Evolutionary conservation across 176 grass and related monocot species (phyloP).

Genomic region (Triticum turgidum): DNA sequence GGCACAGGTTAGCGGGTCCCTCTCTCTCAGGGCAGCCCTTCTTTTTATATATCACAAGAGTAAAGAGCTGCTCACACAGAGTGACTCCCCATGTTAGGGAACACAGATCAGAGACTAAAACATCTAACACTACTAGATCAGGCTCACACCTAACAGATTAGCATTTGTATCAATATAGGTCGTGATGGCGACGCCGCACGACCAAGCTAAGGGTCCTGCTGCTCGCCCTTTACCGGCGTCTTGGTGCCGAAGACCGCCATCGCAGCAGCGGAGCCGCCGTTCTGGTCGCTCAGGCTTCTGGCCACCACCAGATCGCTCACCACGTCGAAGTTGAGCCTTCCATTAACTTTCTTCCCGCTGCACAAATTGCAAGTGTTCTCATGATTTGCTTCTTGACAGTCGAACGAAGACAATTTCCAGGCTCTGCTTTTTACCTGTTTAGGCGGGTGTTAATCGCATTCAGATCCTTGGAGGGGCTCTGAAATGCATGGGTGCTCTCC

Average conservation of each 20-base stretch:
- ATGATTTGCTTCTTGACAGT: too few species aligned
- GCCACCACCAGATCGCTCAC: conserved; percentile 83
- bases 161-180: background rate
- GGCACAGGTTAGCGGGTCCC: background rate
- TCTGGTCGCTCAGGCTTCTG: conserved; percentile 57
- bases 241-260: conserved; percentile 17
- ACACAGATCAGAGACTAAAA: background rate
- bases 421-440: conserved; percentile 54
- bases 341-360: conserved; percentile 69
- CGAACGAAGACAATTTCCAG: background rate
- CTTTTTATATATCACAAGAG: conserved; percentile 35
- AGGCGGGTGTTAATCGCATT: conserved; percentile 88
- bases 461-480: conserved; percentile 96
- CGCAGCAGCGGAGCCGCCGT: conserved; percentile 21
- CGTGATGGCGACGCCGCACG: background rate
- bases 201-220: conserved; percentile 40
- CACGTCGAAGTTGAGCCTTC: conserved; percentile 74
- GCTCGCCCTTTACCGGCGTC: conserved; percentile 57
- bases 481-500: conserved; percentile 93
- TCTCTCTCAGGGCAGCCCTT: conserved; percentile 51
- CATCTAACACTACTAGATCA: conserved; percentile 23
- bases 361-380: background rate
- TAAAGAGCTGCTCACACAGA: conserved; percentile 53
- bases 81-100: conserved; percentile 40
- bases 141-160: conserved; percentile 21